Evolutionary conservation across 257 asterid genomes (phyloP).

Genomic region (Solanum microdontum): DNA sequence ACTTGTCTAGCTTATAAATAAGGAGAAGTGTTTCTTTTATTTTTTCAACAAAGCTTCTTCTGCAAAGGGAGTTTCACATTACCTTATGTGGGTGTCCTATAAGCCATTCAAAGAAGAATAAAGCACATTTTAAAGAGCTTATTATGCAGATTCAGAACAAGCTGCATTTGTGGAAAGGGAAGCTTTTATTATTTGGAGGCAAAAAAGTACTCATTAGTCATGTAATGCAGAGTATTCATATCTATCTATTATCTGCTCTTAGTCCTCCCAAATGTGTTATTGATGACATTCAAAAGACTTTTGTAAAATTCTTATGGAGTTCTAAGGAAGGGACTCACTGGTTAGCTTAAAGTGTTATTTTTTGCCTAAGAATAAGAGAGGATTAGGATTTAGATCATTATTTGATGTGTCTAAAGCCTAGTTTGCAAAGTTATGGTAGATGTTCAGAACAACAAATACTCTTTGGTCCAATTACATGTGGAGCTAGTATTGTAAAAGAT

Average conservation of each 20-base stretch:
- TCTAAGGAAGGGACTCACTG: background rate
- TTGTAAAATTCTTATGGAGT: background rate
- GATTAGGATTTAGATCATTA: background rate
- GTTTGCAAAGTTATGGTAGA: background rate
- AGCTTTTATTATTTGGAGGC: background rate
- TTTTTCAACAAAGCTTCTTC: background rate
- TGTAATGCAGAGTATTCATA: background rate
- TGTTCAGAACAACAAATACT: background rate
- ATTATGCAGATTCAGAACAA: background rate
- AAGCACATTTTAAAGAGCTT: background rate
- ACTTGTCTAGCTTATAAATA: too few species aligned
- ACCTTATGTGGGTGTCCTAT: background rate
- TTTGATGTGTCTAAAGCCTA: background rate
- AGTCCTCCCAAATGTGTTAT: background rate
- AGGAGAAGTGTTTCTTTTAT: background rate
- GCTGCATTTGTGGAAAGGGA: background rate
- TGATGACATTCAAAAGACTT: too few species aligned
- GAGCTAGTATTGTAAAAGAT: background rate
- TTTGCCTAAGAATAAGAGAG: background rate
- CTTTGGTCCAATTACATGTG: background rate
- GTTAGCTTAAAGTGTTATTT: background rate
- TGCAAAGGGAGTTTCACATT: background rate
- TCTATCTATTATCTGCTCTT: too few species aligned
- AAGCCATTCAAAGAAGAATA: background rate
- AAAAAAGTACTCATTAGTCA: too few species aligned